These are phyloP conservation scores for Sclerotinia spermophila DNA, from an alignment of 2,329 filamentous ascomycete genomes.

Conservation along the genomic window DNA sequence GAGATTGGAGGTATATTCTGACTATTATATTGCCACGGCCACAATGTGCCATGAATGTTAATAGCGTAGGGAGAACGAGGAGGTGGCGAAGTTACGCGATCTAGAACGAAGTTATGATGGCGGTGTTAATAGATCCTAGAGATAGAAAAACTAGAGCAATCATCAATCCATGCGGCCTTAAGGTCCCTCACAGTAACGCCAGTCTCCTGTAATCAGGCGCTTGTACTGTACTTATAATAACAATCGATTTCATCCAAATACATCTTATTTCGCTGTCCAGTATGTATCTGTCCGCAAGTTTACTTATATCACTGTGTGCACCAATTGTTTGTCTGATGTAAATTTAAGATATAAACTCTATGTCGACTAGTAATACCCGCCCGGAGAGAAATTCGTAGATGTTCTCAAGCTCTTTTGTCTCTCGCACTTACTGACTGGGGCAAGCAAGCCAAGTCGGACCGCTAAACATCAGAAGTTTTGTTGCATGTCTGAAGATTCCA, in stretches of 20 bases:
- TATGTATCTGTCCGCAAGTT: not conserved
- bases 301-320: not conserved
- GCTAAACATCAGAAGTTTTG: not conserved
- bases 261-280: not conserved
- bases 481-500: not conserved
- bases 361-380: not conserved
- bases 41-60: not conserved
- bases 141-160: not conserved
- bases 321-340: not conserved
- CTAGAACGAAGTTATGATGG: not conserved
- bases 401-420: not conserved
- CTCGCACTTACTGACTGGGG: not conserved
- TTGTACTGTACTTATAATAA: not conserved
- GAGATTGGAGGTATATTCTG: not conserved
- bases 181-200: not conserved
- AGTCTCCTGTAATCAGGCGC: too few species aligned
- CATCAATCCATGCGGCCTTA: not conserved
- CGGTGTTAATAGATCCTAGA: not conserved
- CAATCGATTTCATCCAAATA: not conserved
- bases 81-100: not conserved
- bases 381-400: not conserved
- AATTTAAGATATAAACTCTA: not conserved
- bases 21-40: not conserved
- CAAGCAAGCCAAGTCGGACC: not conserved
- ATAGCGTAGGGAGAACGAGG: not conserved